phyloP scores from a whole-genome alignment of 139 green algal species.

The Coelastrella sp. region DNA sequence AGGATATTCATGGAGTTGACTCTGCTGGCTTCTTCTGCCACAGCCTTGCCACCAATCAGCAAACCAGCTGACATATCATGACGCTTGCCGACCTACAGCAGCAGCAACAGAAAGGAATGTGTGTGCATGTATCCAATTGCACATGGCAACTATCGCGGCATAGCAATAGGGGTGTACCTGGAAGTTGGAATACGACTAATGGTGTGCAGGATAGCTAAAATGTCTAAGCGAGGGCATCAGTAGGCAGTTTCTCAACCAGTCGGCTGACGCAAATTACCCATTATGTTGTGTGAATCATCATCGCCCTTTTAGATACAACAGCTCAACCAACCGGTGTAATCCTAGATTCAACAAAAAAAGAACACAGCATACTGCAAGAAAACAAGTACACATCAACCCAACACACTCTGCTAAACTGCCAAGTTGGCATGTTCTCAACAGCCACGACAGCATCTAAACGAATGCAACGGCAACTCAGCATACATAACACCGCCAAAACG shows the following conservation, averaged over 20 bases:
- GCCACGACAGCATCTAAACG: too few species aligned
- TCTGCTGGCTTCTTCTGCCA: constrained; percentile 83
- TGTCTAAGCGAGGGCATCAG: constrained; percentile 22
- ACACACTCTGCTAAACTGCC: too few species aligned
- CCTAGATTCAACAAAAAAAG: not conserved
- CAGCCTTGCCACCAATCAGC: constrained; percentile 96
- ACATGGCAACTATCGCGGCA: not conserved
- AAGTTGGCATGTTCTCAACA: too few species aligned
- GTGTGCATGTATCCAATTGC: not conserved
- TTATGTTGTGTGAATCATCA: constrained; percentile 20
- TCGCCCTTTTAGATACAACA: not conserved
- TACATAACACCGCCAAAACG: not conserved
- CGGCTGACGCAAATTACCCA: constrained; percentile 51
- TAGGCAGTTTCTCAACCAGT: constrained; percentile 35
- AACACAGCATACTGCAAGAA: not conserved
- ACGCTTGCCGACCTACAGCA: constrained; percentile 78
- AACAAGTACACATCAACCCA: not conserved
- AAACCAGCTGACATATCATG: constrained; percentile 92
- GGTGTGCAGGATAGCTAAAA: not conserved
- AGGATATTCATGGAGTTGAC: constrained; percentile 89
- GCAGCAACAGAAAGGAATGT: not conserved
- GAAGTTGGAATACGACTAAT: not conserved
- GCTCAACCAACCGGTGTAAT: not conserved
- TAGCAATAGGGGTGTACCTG: not conserved
- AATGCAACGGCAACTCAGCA: not conserved